Evolutionary conservation across 2,329 filamentous ascomycete genomes (phyloP).

Genomic region (Aspergillus fumigatiaffinis): DNA sequence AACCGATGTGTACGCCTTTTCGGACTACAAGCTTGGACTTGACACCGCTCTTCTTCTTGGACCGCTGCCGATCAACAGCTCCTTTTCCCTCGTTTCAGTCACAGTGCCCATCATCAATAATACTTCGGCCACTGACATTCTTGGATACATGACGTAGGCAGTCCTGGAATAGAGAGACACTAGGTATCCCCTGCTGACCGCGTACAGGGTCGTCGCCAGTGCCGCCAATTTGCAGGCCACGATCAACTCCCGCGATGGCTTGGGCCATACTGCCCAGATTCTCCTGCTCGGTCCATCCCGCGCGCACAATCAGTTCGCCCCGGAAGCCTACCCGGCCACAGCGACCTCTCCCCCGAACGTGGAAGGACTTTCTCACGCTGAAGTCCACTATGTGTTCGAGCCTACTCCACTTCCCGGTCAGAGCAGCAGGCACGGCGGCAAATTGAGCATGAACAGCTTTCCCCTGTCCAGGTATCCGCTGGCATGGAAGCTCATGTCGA

Average conservation of each 20-base stretch:
- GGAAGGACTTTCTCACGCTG: conserved; percentile 26
- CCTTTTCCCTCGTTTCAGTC: conserved; percentile 72
- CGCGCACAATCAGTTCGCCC: conserved; percentile 61
- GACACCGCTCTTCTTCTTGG: conserved; percentile 68
- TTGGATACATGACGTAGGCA: conserved; percentile 76
- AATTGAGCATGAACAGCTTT: conserved; percentile 50
- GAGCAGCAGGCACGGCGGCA: conserved; percentile 17
- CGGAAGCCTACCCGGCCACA: conserved; percentile 13
- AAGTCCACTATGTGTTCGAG: conserved; percentile 59
- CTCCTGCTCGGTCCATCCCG: conserved; percentile 67
- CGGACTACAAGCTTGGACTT: conserved; percentile 39
- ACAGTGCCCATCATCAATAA: conserved; percentile 75
- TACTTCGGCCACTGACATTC: conserved; percentile 55
- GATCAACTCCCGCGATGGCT: conserved; percentile 33
- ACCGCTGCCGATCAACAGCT: conserved; percentile 67
- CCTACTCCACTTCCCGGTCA: conserved; percentile 44
- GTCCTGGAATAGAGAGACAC: background rate
- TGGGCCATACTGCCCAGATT: conserved; percentile 66
- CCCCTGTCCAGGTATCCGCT: conserved; percentile 60
- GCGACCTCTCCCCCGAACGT: conserved; percentile 31
- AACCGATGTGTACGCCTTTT: conserved; percentile 36
- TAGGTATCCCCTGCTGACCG: background rate
- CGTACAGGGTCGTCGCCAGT: conserved; percentile 50
- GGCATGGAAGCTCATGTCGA: conserved; percentile 57
- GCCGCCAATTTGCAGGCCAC: conserved; percentile 38